Evolutionary conservation across 2,329 filamentous ascomycete species (phyloP), one percentile per base, ranked within the genome.

Genomic region (Elsinoe fawcettii): DNA sequence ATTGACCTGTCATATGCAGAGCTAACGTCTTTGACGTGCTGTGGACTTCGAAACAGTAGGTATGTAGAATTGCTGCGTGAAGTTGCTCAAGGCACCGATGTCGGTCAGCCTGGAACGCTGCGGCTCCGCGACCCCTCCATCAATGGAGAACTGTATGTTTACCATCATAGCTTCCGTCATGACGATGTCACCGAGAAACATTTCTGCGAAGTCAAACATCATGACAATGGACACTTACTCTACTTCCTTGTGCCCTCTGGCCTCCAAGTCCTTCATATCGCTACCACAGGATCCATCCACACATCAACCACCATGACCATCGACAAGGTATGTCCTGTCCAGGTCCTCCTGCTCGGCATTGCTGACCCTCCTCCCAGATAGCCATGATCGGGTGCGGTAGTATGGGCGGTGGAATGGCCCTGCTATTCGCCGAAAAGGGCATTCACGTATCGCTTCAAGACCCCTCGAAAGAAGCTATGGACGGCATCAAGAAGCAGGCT

Each of bases 371-470:
- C n/a, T n/a, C 16, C 8, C 18, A 79, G 74, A 68, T 83, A 60
- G 80, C 77, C 53, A 79, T 83, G 71, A 76, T 83, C 37, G 80
- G 79, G 20, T 79, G 76, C 16, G 80, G 80, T 3, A 78, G 74
- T 62, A 85, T 83, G 79, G 82, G 81, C n/a, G 77, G 75, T 3
- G 79, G 77, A 58, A 80, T 84, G 75, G 74, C 79, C 8, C 69
- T 84, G 12, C 72, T 83, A 3, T 79, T 83, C 59, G 80, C 80
- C 14, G 81, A 84, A 61, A 71, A 79, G 46, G 79, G 75, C 30
- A 69, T 80, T 27, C 69, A 77, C 20, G 77, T 84, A n/a, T 77
- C 73, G 9, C 73, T 83, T 12, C 75, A 76, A 55, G 81, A 84
- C 62, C 78, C 78, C 0, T 76, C 72, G 27, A 71, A 77, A 51